Conservation (phyloP, 345 rosid genomes). For the Bretschneidera sinensis region DNA sequence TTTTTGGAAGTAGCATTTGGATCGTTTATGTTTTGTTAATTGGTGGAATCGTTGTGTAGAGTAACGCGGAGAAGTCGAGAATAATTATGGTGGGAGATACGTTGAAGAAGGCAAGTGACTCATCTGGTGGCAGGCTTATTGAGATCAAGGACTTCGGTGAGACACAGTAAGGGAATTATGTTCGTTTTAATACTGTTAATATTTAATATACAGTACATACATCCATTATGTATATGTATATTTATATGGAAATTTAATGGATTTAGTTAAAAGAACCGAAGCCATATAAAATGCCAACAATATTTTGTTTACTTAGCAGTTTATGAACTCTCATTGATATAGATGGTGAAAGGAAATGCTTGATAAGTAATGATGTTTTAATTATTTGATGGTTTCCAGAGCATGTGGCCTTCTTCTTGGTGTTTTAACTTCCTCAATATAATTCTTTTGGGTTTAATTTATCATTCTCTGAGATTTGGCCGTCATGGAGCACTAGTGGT, state of each 20-base stretch:
- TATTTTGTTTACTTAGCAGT: neutral
- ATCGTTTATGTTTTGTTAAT: neutral
- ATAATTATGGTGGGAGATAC: slow-evolving; percentile 89
- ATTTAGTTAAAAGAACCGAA: neutral
- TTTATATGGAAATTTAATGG: no score
- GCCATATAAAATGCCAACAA: neutral
- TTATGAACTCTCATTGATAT: neutral
- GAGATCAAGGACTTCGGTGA: slow-evolving; percentile 60
- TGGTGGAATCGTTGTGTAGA: slow-evolving; percentile 29
- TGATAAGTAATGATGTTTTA: neutral
- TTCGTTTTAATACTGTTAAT: neutral
- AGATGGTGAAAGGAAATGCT: neutral
- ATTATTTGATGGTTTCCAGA: neutral
- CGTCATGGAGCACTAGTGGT: no score
- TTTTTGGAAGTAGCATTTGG: neutral
- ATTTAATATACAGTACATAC: no score
- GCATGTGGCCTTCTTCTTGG: neutral
- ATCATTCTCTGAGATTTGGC: no score
- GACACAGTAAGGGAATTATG: slow-evolving; percentile 41
- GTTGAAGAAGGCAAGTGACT: slow-evolving; percentile 59
- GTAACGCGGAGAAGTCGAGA: slow-evolving; percentile 90
- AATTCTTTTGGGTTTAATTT: no score
- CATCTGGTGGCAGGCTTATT: slow-evolving; percentile 45
- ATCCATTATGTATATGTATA: no score
- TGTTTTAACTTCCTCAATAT: no score